These are phyloP conservation scores for Ascosphaera pollenicola DNA, from an alignment of 2,329 filamentous ascomycete species.

Conservation along the genomic window DNA sequence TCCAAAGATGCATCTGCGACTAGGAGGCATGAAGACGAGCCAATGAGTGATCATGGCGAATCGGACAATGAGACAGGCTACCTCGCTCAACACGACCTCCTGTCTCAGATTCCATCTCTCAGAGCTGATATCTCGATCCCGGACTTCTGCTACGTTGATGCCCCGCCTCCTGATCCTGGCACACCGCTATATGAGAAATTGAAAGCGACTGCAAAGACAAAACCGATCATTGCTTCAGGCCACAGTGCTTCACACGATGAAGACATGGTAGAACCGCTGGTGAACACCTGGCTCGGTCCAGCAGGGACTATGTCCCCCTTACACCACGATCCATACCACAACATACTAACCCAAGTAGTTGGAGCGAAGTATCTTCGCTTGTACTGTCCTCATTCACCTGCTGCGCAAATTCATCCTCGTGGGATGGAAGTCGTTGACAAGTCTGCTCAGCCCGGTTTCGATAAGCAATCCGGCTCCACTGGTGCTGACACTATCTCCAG, in stretches of 20 bases:
- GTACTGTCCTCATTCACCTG: constrained; percentile 46
- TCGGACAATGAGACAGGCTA: constrained; percentile 36
- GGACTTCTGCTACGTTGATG: constrained; percentile 60
- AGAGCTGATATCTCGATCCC: constrained; percentile 56
- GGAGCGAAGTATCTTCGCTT: constrained; percentile 82
- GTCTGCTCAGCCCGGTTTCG: no score
- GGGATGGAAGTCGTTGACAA: constrained; percentile 15
- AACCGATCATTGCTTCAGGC: no score
- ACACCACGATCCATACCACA: constrained; percentile 87
- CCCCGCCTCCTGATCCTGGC: constrained; percentile 31
- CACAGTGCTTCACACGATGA: no score
- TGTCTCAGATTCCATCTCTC: constrained; percentile 58
- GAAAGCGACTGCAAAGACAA: no score
- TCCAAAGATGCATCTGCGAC: no score
- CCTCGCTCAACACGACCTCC: constrained; percentile 76
- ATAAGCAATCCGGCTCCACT: no score
- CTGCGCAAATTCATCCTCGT: constrained; percentile 18
- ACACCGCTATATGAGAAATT: constrained; percentile 24
- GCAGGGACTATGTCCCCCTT: constrained; percentile 72
- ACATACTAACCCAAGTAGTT: constrained; percentile 72
- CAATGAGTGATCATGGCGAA: constrained; percentile 5
- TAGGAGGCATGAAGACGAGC: no score
- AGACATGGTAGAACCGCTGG: no score
- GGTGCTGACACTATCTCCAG: constrained; percentile 6
- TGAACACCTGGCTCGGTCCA: constrained; percentile 91